A percentile compares a stretch with the other conserved stretches of the same genome.
phyloP scores from a whole-genome alignment of 805 yeast genomes.

The Schwanniomyces polymorphus region DNA sequence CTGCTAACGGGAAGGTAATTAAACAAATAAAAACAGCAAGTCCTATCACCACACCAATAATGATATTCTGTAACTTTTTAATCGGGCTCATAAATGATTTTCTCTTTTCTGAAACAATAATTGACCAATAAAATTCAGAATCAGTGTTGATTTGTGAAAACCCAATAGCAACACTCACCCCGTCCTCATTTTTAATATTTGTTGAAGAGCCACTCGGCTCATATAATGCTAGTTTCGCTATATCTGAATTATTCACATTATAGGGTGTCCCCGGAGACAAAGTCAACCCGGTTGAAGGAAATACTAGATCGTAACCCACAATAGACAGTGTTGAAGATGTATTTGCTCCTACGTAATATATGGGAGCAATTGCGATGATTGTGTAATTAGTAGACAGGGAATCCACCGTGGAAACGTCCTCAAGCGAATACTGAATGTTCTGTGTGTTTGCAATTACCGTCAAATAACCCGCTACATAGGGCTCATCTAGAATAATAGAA shows the following conservation, averaged over 20 bases:
- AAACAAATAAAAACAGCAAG: slow-evolving; percentile 73
- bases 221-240: slow-evolving; percentile 29
- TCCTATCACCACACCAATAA: slow-evolving; percentile 76
- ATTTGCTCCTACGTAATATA: slow-evolving; percentile 13
- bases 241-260: slow-evolving; percentile 23
- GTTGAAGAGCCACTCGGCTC: slow-evolving; percentile 28
- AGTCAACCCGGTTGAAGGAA: slow-evolving; percentile 5
- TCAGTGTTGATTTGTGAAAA: slow-evolving; percentile 29
- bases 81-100: slow-evolving; percentile 63
- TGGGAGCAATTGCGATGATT: slow-evolving; percentile 34
- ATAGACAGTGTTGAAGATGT: slow-evolving; percentile 35
- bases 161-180: slow-evolving; percentile 33
- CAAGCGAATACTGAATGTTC: slow-evolving; percentile 28
- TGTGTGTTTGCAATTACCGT: slow-evolving; percentile 49
- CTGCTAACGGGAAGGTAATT: slow-evolving; percentile 80
- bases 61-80: slow-evolving; percentile 59
- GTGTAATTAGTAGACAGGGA: slow-evolving; percentile 18
- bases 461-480: slow-evolving; percentile 68
- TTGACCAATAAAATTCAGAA: slow-evolving; percentile 59
- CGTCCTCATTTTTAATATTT: slow-evolving; percentile 18
- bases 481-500: slow-evolving; percentile 58
- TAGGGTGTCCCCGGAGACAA: slow-evolving; percentile 31
- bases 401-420: slow-evolving; percentile 14
- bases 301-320: slow-evolving; percentile 39
- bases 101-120: slow-evolving; percentile 65